Base-by-base conservation (phyloP, 257 asterid genomes). In the Solanum dulcamara region DNA sequence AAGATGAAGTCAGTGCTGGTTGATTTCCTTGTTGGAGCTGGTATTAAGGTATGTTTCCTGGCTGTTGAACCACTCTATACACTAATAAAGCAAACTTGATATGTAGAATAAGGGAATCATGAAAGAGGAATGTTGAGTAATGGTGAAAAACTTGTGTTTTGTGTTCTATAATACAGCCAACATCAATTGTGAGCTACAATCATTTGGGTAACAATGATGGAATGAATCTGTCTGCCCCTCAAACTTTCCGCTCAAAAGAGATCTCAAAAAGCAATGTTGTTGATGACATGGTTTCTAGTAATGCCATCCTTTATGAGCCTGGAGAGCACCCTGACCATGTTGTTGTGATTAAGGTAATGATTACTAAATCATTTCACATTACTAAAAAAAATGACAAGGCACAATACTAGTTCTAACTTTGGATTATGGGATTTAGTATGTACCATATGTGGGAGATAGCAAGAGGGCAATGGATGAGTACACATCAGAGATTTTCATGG, bases 261-360 rank as follows among this genome's bases (percentile, higher is more conserved):
- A 97, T 97, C 64, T 97, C 99, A 0, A 97, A 97, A 85, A 97
- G 99, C 89, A 97, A 97, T 64, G 99, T 97, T 74, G 99, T 97
- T 35, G 99, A 97, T 83, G 99, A 97, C 89, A 97, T 97, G 98
- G 99, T 97, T 74, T 96, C 99, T 35, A 97, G 99, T 92, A 97
- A 97, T 42, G 97, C 93, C 85, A 97, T 97, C 75, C 99, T 97
- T 33, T 97, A 80, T 11, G 98, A 92, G 81, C 98, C 97, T 0
- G 99, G 99, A 7, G 98, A 97, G 89, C 99, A 97, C 89, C 99
- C 98, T 12, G 99, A 97, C 85, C 99, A 97, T 51, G 98, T 95
- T 2, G 98, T 97, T 68, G 99, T 97, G 24, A 97, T 97, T 62
- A 97, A 97, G 99, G 99, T 96, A 90, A 46, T 22, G 44, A 13